Base-by-base conservation (phyloP, 192 early-diverging fungal species). In the Podila epicladia region DNA sequence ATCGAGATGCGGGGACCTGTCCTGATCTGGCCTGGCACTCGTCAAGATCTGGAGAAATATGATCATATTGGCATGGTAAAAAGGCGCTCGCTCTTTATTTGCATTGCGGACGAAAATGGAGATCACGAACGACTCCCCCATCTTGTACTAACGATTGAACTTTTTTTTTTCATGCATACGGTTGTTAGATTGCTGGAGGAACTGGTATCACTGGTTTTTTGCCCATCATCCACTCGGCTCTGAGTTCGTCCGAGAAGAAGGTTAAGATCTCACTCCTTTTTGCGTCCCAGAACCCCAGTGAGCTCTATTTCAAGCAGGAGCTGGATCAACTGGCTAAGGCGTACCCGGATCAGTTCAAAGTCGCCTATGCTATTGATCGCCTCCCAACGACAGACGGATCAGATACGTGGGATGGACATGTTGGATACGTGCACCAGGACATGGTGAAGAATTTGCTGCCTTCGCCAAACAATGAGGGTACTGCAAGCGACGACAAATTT, bases 191-290 rank as follows among this genome's bases (percentile, higher is more conserved):
- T 64, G 92, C 92, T 51, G 93, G 93, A 75, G 93, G 93, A 29
- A 93, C 93, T 1, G 93, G 93, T 15, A 89, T 93, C 24, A 88
- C 93, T 5, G 92, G 91, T 31, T 88, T 94, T 85, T 87, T 91
- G 71, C 88, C 91, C 69, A 73, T 92, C 9, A 89, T 91, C 9
- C 78, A 85, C 26, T 76, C 73, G 3, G 83, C 86, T 12, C 65
- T 93, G n/a, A 62, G 62, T 13, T 67, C 89, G 38, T 69, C 84
- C 0, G 53, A 67, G 1, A 85, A 89, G 59, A 74, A 67, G 31
- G 88, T 84, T 62, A 84, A 74, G 29, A 62, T 88, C 37, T 86
- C 88, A 45, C 65, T 90, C 13, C 64, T 90, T 31, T 90, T 89
- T 62, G 87, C 84, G 0, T 82, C 83, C 29, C 82, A 79, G 45